Evolutionary conservation across 2,329 filamentous ascomycete species (phyloP), one percentile per base, ranked within the genome.

Genomic region (Curvularia eragrostidis): DNA sequence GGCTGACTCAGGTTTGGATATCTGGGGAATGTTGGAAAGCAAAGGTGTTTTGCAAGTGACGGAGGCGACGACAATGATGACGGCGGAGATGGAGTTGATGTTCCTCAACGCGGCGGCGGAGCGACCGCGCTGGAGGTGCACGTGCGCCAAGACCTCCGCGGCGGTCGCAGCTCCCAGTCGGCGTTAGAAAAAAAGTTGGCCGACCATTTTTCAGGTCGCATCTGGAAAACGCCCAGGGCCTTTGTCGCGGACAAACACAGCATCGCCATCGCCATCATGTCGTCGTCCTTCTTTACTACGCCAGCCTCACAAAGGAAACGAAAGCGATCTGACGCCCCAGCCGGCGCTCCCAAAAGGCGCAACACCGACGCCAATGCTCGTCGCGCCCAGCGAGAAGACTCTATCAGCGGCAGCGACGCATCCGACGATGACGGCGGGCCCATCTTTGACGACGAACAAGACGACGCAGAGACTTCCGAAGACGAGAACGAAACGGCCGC

Each of bases 201-300:
- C 68, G 68, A 70, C 61, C 42, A 58, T 62, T 58, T 68, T 65
- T 64, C 48, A 42, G 39, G 12, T 26, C 34, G 34, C 47, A 49
- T 39, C 34, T 23, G 9, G 23, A 47, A 30, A 21, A n/a, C 43
- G 23, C 21, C 41, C 21, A 43, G 41, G 41, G 21, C 41, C 44
- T 48, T 19, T 21, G 28, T 48, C 44, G 44, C 30, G 23, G 43
- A 42, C 21, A 47, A 58, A 61, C 44, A 48, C 48, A 32, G 34
- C 28, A 61, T 61, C 56, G 54, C 47, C 34, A 50, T 38, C 56
- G 41, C 58, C 47, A 30, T 53, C 61, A 77, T 76, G 74, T 96
- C 94, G 72, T 96, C 94, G 70, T 97, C 93, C 38, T 99, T 98
- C 80, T 99, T 99, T 80, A 97, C 93, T 50, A 82, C 89, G 38